Conservation (phyloP, 2,329 filamentous ascomycete species). For the Dactylonectria macrodidyma region DNA sequence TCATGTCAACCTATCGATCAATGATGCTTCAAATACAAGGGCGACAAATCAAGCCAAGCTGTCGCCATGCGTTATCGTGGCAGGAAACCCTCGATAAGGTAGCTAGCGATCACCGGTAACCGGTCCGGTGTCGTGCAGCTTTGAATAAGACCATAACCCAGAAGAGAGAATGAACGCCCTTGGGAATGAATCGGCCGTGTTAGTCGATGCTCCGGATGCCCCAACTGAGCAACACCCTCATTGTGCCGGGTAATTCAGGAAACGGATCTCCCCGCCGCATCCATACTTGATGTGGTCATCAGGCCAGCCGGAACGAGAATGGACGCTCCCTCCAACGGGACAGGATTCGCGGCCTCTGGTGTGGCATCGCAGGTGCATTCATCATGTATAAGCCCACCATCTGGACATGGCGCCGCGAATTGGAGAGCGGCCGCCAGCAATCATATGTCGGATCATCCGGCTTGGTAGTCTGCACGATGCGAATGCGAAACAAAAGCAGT, state of each 20-base stretch:
- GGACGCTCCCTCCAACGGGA: neutral
- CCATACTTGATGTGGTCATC: slow-evolving; percentile 1
- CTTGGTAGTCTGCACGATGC: slow-evolving; percentile 8
- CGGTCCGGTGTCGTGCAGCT: neutral
- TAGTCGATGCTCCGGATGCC: neutral
- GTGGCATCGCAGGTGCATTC: slow-evolving; percentile 6
- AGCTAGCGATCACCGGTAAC: neutral
- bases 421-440: neutral
- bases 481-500: slow-evolving; percentile 3
- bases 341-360: neutral
- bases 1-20: neutral
- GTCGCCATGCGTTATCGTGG: neutral
- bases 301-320: neutral
- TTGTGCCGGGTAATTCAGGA: slow-evolving; percentile 5
- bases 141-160: neutral
- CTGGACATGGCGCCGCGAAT: neutral
- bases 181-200: neutral
- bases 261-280: slow-evolving; percentile 14
- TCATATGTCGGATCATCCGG: slow-evolving; percentile 20
- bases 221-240: neutral
- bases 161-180: neutral
- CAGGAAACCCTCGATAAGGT: neutral
- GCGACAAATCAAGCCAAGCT: neutral
- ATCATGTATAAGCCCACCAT: neutral
- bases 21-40: neutral